A percentile compares a stretch with the other conserved stretches of the same genome.
These are phyloP conservation scores for Obba rivulosa DNA, from an alignment of 768 basidiomycete species.

Conservation along the genomic window DNA sequence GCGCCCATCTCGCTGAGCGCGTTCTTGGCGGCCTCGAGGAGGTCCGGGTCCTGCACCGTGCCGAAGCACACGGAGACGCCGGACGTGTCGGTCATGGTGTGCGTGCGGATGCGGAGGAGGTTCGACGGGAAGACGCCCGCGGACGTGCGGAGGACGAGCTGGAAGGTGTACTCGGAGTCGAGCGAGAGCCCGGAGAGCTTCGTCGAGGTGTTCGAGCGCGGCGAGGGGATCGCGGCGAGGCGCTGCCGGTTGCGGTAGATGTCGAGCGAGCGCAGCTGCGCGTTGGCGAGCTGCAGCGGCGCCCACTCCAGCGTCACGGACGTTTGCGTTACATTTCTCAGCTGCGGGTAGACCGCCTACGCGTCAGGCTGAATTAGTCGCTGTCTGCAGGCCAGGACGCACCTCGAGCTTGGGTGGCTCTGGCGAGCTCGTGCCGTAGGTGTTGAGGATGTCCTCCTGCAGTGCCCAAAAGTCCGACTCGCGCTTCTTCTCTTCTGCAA, in stretches of 20 bases:
- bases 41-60: conserved; percentile 68
- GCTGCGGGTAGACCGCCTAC: conserved; percentile 32
- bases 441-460: conserved; percentile 72
- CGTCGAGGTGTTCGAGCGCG: conserved; percentile 79
- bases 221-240: conserved; percentile 79
- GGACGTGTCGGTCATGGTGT: conserved; percentile 92
- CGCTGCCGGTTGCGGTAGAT: conserved; percentile 91
- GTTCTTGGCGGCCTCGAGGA: conserved; percentile 77
- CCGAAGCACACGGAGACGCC: conserved; percentile 96
- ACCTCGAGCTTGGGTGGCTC: conserved; percentile 72
- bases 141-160: conserved; percentile 87
- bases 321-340: conserved; percentile 94
- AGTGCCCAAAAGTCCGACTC: conserved; percentile 80
- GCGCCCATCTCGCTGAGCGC: conserved; percentile 84
- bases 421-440: conserved; percentile 67
- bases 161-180: conserved; percentile 88
- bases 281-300: conserved; percentile 72
- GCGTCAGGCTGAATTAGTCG: not conserved
- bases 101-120: conserved; percentile 76
- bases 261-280: conserved; percentile 83
- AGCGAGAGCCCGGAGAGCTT: conserved; percentile 80
- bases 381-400: conserved; percentile 21
- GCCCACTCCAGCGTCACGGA: conserved; percentile 97
- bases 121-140: conserved; percentile 90
- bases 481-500: conserved; percentile 75